Base-by-base conservation (phyloP, 441 rosid species). In the Kokia cookei region DNA sequence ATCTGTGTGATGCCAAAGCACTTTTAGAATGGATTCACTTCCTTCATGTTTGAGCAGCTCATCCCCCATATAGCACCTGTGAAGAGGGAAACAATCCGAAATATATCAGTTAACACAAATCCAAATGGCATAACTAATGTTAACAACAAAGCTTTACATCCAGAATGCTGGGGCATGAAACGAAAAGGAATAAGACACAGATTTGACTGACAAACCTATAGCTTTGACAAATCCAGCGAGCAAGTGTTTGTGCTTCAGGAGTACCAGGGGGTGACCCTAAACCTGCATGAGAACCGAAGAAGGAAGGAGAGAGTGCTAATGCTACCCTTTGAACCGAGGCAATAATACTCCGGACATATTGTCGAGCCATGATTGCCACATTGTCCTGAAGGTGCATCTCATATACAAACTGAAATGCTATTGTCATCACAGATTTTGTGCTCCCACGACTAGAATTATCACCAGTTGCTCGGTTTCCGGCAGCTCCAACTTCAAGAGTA, bases 281-380 rank as follows among this genome's bases (percentile, higher is more conserved):
- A 61, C 86, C 88, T 0, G 85, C 77, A 0, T 69, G 77, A 72
- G 84, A 78, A 53, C 88, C 87, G 54, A 85, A 82, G 55, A 77
- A 74, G 65, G 91, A 80, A 62, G 93, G 93, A n/a, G 90, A 89
- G 1, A 87, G 90, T 4, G 93, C 93, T 74, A 89, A 83, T 4
- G 93, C 90, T 13, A 89, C 91, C 60, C 93, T 83, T 78, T 89
- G 93, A 14, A 87, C 91, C 4, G 93, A 87, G 0, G 89, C 85
- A 42, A 89, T 87, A 75, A 89, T 85, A 78, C 89, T 86, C 32
- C 89, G 84, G 48, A 87, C 85, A 32, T 89, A 89, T 69, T 89
- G 93, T 64, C 93, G 81, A 68, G 93, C 93, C 91, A 89, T 87
- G 32, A 86, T 43, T 0, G 90, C 91, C 24, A 87, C 81, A 35